These are phyloP conservation scores for Lithohypha guttulata DNA, from an alignment of 2,329 filamentous ascomycete species.

Conservation along the genomic window DNA sequence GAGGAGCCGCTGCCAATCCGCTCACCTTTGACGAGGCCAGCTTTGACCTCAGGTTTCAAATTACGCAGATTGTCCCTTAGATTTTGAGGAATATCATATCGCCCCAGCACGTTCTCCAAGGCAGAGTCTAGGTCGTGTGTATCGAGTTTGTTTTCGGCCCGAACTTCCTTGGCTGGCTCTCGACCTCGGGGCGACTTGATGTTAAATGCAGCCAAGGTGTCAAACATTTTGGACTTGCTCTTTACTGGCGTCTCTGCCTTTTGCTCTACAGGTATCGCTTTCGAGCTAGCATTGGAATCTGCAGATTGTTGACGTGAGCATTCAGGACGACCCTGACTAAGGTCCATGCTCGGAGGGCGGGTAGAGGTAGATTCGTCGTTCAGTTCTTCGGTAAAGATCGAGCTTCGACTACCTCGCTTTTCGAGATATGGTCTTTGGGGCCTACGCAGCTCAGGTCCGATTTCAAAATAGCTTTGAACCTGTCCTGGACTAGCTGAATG, in stretches of 20 bases:
- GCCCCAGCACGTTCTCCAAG: slow-evolving; percentile 49
- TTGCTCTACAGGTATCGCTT: neutral
- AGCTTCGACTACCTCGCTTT: slow-evolving; percentile 21
- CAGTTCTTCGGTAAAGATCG: slow-evolving; percentile 23
- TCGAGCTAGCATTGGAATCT: neutral
- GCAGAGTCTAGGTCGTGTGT: slow-evolving; percentile 21
- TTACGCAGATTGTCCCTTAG: slow-evolving; percentile 92
- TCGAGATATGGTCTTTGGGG: slow-evolving; percentile 29
- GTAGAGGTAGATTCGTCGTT: slow-evolving; percentile 21
- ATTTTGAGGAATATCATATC: slow-evolving; percentile 85
- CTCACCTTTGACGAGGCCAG: slow-evolving; percentile 87
- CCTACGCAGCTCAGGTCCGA: slow-evolving; percentile 33
- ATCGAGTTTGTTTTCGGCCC: slow-evolving; percentile 11
- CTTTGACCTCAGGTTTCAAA: slow-evolving; percentile 79
- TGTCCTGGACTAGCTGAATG: slow-evolving; percentile 52
- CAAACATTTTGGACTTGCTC: slow-evolving; percentile 19
- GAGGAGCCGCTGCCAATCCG: slow-evolving; percentile 54
- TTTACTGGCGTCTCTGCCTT: slow-evolving; percentile 13
- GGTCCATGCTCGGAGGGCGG: slow-evolving; percentile 14
- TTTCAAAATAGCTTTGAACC: slow-evolving; percentile 45
- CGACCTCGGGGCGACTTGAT: slow-evolving; percentile 12
- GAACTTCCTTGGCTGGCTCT: slow-evolving; percentile 3
- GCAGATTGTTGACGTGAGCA: neutral
- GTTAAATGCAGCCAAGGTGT: slow-evolving; percentile 19
- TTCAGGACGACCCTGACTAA: neutral